A percentile compares a stretch with the other conserved stretches of the same genome.
phyloP scores from a whole-genome alignment of 1,139 yeast genomes.

The Wickerhamomyces sp. region DNA sequence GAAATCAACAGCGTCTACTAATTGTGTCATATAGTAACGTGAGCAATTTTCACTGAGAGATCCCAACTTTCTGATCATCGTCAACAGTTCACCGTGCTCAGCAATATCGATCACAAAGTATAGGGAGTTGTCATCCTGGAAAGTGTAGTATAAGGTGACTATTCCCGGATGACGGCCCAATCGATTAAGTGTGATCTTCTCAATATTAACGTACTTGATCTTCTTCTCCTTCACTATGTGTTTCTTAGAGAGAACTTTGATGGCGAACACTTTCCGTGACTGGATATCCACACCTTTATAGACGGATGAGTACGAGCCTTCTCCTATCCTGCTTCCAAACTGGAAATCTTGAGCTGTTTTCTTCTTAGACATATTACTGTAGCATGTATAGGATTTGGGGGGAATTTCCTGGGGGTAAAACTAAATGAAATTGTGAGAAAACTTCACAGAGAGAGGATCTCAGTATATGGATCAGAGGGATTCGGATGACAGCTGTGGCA shows the following conservation, averaged over 20 bases:
- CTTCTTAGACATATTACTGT: conserved; percentile 35
- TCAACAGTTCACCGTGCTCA: conserved; percentile 83
- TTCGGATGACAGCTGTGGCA: too few species aligned
- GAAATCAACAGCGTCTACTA: conserved; percentile 59
- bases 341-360: conserved; percentile 80
- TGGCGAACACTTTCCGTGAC: conserved; percentile 74
- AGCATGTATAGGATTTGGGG: conserved; percentile 4
- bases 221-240: conserved; percentile 94
- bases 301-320: conserved; percentile 95
- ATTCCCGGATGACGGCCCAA: conserved; percentile 85
- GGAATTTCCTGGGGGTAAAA: neutral
- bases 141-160: conserved; percentile 84
- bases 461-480: too few species aligned
- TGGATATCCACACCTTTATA: conserved; percentile 78
- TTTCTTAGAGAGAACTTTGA: conserved; percentile 85
- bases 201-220: conserved; percentile 93
- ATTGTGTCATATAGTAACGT: conserved; percentile 62
- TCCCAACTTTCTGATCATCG: conserved; percentile 72
- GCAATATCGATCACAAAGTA: conserved; percentile 94
- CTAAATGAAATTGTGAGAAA: too few species aligned
- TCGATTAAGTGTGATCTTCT: conserved; percentile 85
- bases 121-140: conserved; percentile 83
- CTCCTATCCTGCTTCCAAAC: conserved; percentile 85
- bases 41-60: conserved; percentile 77
- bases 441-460: too few species aligned